phyloP scores from a whole-genome alignment of 345 rosid species.

The Anastatica hierochuntica region DNA sequence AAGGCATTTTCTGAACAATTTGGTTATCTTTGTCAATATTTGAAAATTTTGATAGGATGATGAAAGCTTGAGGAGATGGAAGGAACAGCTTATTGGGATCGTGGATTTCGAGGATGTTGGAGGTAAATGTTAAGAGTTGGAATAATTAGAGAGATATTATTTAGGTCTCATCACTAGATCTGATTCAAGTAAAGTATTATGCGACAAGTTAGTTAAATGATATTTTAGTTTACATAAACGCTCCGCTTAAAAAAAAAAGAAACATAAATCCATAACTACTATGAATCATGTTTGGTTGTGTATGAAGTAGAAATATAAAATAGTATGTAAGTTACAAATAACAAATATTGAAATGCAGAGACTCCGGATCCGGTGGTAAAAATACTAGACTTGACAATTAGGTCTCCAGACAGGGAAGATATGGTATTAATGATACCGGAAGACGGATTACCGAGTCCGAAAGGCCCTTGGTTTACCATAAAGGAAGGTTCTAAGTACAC shows the following conservation, averaged over 20 bases:
- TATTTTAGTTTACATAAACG: no score
- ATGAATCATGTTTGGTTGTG: no score
- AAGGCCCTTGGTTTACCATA: constrained; percentile 82
- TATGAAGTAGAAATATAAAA: background rate
- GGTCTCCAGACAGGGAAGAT: constrained; percentile 62
- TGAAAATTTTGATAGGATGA: constrained; percentile 47
- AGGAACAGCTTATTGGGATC: constrained; percentile 75
- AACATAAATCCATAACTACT: no score
- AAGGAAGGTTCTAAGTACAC: constrained; percentile 80
- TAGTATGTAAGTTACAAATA: background rate
- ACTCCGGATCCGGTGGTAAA: constrained; percentile 78
- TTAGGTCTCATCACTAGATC: no score
- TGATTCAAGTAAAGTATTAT: no score
- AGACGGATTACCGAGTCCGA: constrained; percentile 42
- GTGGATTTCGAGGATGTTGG: constrained; percentile 66
- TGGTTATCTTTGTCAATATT: no score
- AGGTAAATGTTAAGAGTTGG: constrained; percentile 31
- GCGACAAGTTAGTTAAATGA: no score
- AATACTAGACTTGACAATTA: constrained; percentile 55
- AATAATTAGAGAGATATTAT: background rate
- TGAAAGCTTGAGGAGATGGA: constrained; percentile 95
- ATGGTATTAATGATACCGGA: constrained; percentile 55
- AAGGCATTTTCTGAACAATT: background rate
- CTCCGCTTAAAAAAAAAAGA: no score
- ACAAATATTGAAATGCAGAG: constrained; percentile 32